Evolutionary conservation across 225 moss, liverwort and hornwort genomes (phyloP), one percentile per base, ranked within the genome.

Genomic region (Polytrichum commune): DNA sequence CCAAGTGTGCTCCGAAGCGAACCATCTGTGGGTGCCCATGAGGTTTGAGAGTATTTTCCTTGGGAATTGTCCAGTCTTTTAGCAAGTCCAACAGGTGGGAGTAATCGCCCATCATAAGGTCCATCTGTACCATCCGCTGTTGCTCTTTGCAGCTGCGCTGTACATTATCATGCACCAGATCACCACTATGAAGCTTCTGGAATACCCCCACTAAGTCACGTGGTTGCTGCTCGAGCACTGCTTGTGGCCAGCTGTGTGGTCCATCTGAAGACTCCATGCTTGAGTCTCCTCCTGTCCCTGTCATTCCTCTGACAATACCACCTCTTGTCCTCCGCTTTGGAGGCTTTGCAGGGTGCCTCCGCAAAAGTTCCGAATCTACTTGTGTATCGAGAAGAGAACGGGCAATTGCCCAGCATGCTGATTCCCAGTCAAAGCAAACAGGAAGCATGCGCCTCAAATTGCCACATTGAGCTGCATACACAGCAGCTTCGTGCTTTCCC

Each of bases 1-100:
- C 95, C 75, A 98, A 70, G 77, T 98, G 98, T 64, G 98, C 95
- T 63, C 85, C 95, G 72, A 95, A 98, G 56, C 98, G 92, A 82
- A 98, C 87, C 77, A 90, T 98, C 80, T 98, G 97, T 65, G 98
- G 98, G 79, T 98, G 98, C 26, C 98, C 98, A 77, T 98, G 98
- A 70, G 88, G 81, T 74, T 93, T 93, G 53, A 76, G 61, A 13
- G 80, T 68, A 73, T 60, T 89, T 71, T 98, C 93, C 78, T 88
- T 85, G 26, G 97, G 93, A 65, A 92, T 79, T 69, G 91, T 90
- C 98, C 98, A 98, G 27, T 84, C 85, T 74, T 90, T 95, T 10
- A 98, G 91, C 77, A 91, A 74, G 76, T 98, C 98, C 67, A 98
- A 93, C 71, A 98, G 89, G 75, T 98, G 92, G 30, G 80, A 82